Evolutionary conservation across 164 flowering plant genomes (phyloP), one percentile per base, ranked within the genome.

Genomic region (Stephania japonica): DNA sequence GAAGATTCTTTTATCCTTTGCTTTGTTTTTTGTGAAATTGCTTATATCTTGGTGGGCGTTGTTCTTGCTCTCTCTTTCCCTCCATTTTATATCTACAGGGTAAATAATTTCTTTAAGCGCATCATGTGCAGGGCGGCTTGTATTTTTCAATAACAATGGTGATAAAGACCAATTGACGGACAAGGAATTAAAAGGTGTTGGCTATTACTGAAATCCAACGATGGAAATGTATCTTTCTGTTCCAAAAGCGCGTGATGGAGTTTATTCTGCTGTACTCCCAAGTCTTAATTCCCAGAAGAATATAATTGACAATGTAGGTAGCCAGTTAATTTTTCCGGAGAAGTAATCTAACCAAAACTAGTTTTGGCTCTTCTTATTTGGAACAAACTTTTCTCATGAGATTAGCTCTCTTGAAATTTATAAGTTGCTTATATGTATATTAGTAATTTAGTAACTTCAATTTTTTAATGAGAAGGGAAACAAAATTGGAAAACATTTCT

Each of bases 81-180:
- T 44, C 50, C 7, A 8, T 44, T 13, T 13, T 44, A 44, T 44
- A 44, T 44, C 1, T 44, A 44, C 13, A 44, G 9, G 50, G 13
- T 56, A 18, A 19, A 19, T 59, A 19, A 59, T n/a, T 7, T 24
- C 7, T n/a, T 68, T 12, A 19, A 68, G 19, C 61, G 32, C 23
- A 66, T 71, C 9, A 16, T 66, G n/a, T 78, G 77, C 85, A 91
- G 97, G 97, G 26, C 87, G 97, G 61, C 7, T 92, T 63, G 84
- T 92, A 64, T 86, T 90, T 78, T 76, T 92, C 53, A 85, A 92
- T 7, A 85, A 81, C 16, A 86, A 78, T 49, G 75, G 74, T 65
- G 85, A 80, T 42, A 65, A 27, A 4, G 75, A 72, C 67, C 73
- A 83, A 76, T 27, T 83, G 69, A 41, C 76, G 41, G 69, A 72